Evolutionary conservation across 2,329 filamentous ascomycete genomes (phyloP), one percentile per base, ranked within the genome.

Genomic region (Fonsecaea nubica): DNA sequence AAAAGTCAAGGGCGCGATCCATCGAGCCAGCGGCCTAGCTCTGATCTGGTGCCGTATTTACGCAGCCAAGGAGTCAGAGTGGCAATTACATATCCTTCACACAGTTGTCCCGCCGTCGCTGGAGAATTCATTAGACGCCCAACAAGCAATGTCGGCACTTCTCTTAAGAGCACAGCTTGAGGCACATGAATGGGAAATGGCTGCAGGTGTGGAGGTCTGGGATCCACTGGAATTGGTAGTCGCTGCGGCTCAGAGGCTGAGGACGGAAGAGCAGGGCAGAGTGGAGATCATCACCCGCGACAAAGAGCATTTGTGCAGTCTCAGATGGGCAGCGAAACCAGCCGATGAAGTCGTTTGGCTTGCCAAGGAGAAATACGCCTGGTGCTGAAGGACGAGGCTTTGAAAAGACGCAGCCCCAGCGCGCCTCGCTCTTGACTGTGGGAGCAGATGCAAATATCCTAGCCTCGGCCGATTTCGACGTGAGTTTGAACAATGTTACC

Each of bases 201-300:
- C 25, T 8, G 82, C 84, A 48, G 84, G 87, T 54, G 86, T 97
- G 3, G 86, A 93, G 76, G 81, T 94, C 59, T 98, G 94, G 94
- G 96, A 95, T 75, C 93, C 93, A 0, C 85, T 85, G 3, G 80
- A 85, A 6, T 73, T 83, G 69, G 76, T 88, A 32, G 69, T 81
- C 58, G 75, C 79, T 64, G 80, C 81, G 1, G 79, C 80, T 50
- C 74, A 76, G 54, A 62, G 78, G 59, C 57, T 72, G 63, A 66
- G 55, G 18, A 53, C 42, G 8, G 48, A 65, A 53, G 60, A 67
- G 30, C 63, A 72, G 30, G 76, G 77, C 3, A 72, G 74, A 33
- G 77, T 75, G 50, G 65, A 80, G 59, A 68, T 83, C 35, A 74
- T 82, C 40, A 78, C 81, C 52, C 78, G 82, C 52, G 81, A 84